Percentiles rank a stretch among this genome's conserved stretches.
phyloP scores from a whole-genome alignment of 768 basidiomycete genomes.

The Panaeolus cyanescens region DNA sequence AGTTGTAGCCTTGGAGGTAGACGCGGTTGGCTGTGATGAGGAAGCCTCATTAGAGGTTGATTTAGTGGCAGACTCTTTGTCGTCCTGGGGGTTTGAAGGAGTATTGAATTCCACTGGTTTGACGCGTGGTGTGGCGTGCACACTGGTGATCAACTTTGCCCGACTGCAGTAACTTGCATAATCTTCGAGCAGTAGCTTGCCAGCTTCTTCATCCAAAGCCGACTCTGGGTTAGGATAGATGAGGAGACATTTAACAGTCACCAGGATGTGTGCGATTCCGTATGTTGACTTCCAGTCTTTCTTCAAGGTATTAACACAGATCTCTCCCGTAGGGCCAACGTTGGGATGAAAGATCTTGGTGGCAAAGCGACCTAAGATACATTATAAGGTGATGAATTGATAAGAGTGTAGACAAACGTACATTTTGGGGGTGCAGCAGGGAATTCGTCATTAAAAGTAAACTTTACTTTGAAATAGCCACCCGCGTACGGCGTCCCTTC shows the following conservation, averaged over 20 bases:
- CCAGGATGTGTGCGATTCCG: slow-evolving; percentile 88
- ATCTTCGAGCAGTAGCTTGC: slow-evolving; percentile 86
- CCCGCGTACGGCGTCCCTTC: slow-evolving; percentile 70
- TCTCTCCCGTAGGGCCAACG: slow-evolving; percentile 86
- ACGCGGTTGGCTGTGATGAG: slow-evolving; percentile 27
- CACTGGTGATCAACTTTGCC: slow-evolving; percentile 85
- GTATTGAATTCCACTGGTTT: slow-evolving; percentile 73
- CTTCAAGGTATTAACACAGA: slow-evolving; percentile 96
- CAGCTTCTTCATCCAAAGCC: slow-evolving; percentile 94
- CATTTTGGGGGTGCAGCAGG: slow-evolving; percentile 95
- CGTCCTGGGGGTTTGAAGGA: slow-evolving; percentile 27
- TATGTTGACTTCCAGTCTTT: slow-evolving; percentile 95
- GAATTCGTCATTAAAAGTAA: slow-evolving; percentile 92
- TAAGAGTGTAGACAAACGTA: slow-evolving; percentile 34
- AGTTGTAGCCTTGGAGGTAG: slow-evolving; percentile 28
- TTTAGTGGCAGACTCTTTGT: slow-evolving; percentile 16
- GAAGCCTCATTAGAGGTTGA: slow-evolving; percentile 14
- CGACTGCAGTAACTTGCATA: slow-evolving; percentile 87
- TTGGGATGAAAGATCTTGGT: slow-evolving; percentile 99
- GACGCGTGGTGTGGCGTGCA: slow-evolving; percentile 85
- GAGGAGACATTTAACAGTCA: slow-evolving; percentile 92
- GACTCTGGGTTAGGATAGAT: slow-evolving; percentile 98
- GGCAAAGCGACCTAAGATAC: slow-evolving; percentile 71
- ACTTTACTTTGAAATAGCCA: slow-evolving; percentile 73
- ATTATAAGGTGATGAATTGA: background rate